These are phyloP conservation scores for Tulasnella sp. DNA, from an alignment of 768 basidiomycete species.

Conservation along the genomic window DNA sequence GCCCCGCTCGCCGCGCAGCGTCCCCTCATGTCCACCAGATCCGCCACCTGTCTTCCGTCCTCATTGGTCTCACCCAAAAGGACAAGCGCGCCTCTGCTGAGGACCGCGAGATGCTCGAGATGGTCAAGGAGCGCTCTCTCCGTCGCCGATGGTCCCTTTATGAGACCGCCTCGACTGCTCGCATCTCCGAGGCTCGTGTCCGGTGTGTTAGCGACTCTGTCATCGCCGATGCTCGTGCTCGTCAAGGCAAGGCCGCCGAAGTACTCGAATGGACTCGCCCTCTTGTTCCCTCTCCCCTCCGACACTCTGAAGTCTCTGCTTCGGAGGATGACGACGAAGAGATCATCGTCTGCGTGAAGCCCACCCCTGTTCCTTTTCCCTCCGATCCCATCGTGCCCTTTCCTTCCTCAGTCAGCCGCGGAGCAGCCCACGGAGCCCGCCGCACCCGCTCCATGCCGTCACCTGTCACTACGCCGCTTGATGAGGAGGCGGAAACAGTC, in stretches of 20 bases:
- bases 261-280: slow-evolving; percentile 1
- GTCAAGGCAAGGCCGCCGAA: not conserved
- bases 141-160: slow-evolving; percentile 19
- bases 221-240: not conserved
- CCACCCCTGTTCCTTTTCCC: not conserved
- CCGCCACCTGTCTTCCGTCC: slow-evolving; percentile 16
- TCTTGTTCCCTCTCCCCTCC: not conserved
- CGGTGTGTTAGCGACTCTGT: too few relatives aligned
- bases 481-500: not conserved
- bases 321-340: not conserved
- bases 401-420: not conserved
- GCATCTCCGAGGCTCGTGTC: too few relatives aligned
- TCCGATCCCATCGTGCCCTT: not conserved
- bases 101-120: slow-evolving; percentile 19
- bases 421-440: not conserved
- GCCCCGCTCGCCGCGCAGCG: not conserved
- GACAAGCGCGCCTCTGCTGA: slow-evolving; percentile 12
- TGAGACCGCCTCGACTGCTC: slow-evolving; percentile 8
- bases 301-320: not conserved
- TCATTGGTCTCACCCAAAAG: slow-evolving; percentile 12
- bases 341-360: not conserved
- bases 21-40: slow-evolving; percentile 14
- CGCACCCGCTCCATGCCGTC: slow-evolving; percentile 8
- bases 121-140: slow-evolving; percentile 8
- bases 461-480: not conserved